Base-by-base conservation (phyloP, 768 basidiomycete species). In the Rhodocollybia butyracea region DNA sequence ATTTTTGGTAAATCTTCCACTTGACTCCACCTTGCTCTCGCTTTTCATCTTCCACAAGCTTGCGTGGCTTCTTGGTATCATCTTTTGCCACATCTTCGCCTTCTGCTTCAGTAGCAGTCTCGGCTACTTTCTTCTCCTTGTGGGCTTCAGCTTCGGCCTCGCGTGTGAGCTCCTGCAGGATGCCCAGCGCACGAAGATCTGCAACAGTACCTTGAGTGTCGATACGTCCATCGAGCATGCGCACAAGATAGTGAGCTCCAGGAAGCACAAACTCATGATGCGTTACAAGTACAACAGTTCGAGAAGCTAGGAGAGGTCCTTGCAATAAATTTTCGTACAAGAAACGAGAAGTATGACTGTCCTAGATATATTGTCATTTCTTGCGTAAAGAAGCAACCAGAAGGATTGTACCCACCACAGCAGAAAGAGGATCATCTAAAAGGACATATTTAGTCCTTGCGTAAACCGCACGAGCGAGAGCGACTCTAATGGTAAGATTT, bases 201-300 rank as follows among this genome's bases (percentile, higher is more conserved):
- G 78, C 75, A 10, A 88, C 73, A 0, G 79, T 80, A 5, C 91
- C 91, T 63, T 89, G 83, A 1, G 80, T 78, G 62, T 91, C 89
- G 48, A 92, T 83, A 13, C 89, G 82, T 2, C 91, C 91, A 63
- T 92, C 90, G 2, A 90, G 75, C 80, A 93, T 86, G 26, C 89
- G 82, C 6, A 92, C 77, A 2, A 93, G 70, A 61, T 91, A 91
- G 61, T 85, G 64, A 0, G 88, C 81, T 0, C 83, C 85, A 0
- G 90, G 86, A 6, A 91, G 79, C 17, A 93, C 85, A 1, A 94
- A 79, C 47, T 92, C 88, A 63, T 93, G 91, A 58, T 94, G 91
- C 0, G 90, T 91, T 32, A 94, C 90, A 3, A 88, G 74, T 38
- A 87, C 75, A 31, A 92, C 85, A 0, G 91, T 93, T 29, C 91